These are phyloP conservation scores for Gomphus sp. DNA, from an alignment of 1,284 basidiomycete genomes.

Conservation along the genomic window DNA sequence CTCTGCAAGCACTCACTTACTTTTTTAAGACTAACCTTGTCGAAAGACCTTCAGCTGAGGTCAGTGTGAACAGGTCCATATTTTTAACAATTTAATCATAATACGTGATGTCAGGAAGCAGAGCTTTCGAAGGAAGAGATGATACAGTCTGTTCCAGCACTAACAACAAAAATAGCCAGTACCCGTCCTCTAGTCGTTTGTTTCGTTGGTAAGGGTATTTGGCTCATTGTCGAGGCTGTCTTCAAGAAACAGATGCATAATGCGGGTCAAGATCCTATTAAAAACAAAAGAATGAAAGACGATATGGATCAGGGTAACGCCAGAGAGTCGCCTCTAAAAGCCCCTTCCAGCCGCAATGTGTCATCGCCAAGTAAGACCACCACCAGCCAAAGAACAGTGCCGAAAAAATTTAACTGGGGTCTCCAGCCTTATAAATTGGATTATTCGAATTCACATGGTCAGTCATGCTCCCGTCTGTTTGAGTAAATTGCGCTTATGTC, in stretches of 20 bases:
- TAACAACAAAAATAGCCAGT: slow-evolving; percentile 48
- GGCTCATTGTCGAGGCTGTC: slow-evolving; percentile 39
- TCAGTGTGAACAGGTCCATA: slow-evolving; percentile 17
- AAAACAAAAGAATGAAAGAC: neutral
- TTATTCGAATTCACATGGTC: slow-evolving; percentile 16
- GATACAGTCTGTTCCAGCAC: slow-evolving; percentile 32
- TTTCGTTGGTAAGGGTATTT: slow-evolving; percentile 68
- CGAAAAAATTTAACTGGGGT: slow-evolving; percentile 21
- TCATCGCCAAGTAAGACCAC: neutral
- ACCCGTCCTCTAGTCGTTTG: slow-evolving; percentile 53
- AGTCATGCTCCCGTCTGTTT: neutral
- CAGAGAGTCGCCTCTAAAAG: neutral
- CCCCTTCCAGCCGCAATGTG: neutral
- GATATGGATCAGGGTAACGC: neutral
- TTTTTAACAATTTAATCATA: neutral
- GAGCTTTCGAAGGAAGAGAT: slow-evolving; percentile 51
- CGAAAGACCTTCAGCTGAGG: slow-evolving; percentile 46
- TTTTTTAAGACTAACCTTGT: slow-evolving; percentile 52
- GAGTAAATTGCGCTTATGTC: neutral
- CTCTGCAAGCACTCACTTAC: neutral
- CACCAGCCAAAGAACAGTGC: slow-evolving; percentile 4
- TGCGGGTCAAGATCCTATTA: neutral
- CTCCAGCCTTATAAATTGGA: slow-evolving; percentile 45
- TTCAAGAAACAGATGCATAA: slow-evolving; percentile 18
- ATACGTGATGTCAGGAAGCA: slow-evolving; percentile 32